Conservation (phyloP, 108 stramenopile species). For the Schizochytrium sp. region DNA sequence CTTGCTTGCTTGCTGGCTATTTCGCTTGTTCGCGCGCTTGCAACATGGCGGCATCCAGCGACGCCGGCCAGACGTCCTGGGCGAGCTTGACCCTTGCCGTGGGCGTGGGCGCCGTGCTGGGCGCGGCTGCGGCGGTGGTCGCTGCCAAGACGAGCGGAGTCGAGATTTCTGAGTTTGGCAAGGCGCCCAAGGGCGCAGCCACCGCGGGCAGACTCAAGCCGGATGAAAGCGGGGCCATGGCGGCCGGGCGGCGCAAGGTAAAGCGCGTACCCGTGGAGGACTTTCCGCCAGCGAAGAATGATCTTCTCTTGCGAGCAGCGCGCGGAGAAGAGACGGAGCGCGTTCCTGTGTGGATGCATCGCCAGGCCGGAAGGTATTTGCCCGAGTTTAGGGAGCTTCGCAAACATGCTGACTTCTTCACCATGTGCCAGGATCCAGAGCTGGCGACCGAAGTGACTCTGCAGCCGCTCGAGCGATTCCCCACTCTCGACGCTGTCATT, state of each 20-base stretch:
- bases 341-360: slow-evolving; percentile 96
- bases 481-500: slow-evolving; percentile 83
- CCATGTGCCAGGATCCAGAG: slow-evolving; percentile 78
- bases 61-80: no score
- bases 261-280: not conserved
- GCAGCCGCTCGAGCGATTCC: slow-evolving; percentile 83
- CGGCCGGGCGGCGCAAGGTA: not conserved
- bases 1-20: no score
- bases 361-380: slow-evolving; percentile 96
- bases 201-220: not conserved
- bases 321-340: slow-evolving; percentile 81
- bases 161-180: not conserved
- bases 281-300: slow-evolving; percentile 32
- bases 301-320: slow-evolving; percentile 86
- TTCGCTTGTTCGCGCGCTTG: no score
- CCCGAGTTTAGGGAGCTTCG: slow-evolving; percentile 87
- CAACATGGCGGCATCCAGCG: no score
- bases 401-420: slow-evolving; percentile 75
- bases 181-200: not conserved
- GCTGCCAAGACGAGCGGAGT: not conserved
- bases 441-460: slow-evolving; percentile 85
- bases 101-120: not conserved
- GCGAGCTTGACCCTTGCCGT: not conserved
- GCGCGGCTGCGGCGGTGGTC: not conserved
- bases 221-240: not conserved